Evolutionary conservation across 768 basidiomycete genomes (phyloP).

Genomic region (Rhizopogon rudus): DNA sequence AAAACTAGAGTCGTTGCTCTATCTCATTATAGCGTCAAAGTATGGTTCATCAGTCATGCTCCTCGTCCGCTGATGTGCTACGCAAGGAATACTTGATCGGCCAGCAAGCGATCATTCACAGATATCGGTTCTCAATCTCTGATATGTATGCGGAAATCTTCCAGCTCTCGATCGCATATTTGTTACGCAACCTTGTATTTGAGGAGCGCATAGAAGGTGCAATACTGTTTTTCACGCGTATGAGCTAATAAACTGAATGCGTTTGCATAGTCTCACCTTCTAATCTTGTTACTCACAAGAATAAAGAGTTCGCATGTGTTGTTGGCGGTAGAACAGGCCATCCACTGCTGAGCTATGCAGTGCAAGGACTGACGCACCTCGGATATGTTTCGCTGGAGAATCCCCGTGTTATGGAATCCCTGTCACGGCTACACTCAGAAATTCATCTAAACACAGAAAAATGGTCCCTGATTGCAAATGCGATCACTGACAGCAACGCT

Average conservation of each 20-base stretch:
- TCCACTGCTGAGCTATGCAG: neutral
- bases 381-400: neutral
- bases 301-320: too few species aligned
- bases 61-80: neutral
- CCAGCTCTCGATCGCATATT: neutral
- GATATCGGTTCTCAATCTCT: neutral
- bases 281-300: too few species aligned
- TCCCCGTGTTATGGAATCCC: neutral
- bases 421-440: neutral
- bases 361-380: neutral
- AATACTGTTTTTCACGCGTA: neutral
- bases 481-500: too few species aligned
- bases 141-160: neutral
- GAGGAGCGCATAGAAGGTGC: neutral
- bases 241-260: neutral
- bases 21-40: constrained; percentile 7
- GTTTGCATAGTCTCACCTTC: neutral
- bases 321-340: too few species aligned
- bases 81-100: neutral
- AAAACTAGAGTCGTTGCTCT: neutral
- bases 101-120: too few species aligned
- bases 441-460: neutral
- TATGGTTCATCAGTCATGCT: neutral
- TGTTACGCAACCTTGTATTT: neutral
- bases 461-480: neutral